Evolutionary conservation across 805 yeast species (phyloP).

Genomic region (Kodamaea fukazawae): DNA sequence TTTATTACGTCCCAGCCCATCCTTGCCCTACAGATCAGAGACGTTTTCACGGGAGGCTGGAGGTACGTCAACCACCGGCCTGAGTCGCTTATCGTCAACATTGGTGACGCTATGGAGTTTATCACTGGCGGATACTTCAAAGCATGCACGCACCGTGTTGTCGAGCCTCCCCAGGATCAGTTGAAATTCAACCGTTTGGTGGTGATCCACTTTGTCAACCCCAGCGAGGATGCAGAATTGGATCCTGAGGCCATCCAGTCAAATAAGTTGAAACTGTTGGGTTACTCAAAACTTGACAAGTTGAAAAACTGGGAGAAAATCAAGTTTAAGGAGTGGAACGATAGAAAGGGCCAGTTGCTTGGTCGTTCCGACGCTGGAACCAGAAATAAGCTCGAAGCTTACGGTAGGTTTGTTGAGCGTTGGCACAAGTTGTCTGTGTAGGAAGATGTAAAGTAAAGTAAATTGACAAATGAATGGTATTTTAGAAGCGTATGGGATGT

Average conservation of each 20-base stretch:
- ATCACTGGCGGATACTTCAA: conserved; percentile 47
- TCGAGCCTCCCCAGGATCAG: conserved; percentile 47
- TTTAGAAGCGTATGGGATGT: too few relatives aligned
- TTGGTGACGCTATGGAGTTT: conserved; percentile 42
- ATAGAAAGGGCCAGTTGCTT: conserved; percentile 19
- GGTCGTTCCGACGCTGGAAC: conserved; percentile 20
- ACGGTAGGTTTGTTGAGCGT: conserved; percentile 22
- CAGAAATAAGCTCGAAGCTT: conserved; percentile 15
- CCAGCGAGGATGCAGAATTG: conserved; percentile 30
- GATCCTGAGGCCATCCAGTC: conserved; percentile 44
- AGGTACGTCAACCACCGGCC: conserved; percentile 40
- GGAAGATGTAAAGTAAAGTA: too few relatives aligned
- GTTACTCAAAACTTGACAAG: conserved; percentile 24
- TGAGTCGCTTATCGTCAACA: conserved; percentile 37
- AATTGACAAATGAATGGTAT: too few relatives aligned
- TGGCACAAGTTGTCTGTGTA: conserved; percentile 21
- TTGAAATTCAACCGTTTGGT: conserved; percentile 33
- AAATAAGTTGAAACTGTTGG: conserved; percentile 34
- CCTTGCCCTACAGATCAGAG: conserved; percentile 38
- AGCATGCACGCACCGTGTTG: conserved; percentile 46
- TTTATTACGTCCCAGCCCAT: conserved; percentile 43
- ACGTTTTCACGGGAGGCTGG: conserved; percentile 36
- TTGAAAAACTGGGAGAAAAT: conserved; percentile 35
- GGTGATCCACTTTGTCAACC: conserved; percentile 44
- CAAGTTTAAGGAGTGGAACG: conserved; percentile 40